phyloP scores from a whole-genome alignment of 2,329 filamentous ascomycete genomes.

The Colletotrichum magnum region DNA sequence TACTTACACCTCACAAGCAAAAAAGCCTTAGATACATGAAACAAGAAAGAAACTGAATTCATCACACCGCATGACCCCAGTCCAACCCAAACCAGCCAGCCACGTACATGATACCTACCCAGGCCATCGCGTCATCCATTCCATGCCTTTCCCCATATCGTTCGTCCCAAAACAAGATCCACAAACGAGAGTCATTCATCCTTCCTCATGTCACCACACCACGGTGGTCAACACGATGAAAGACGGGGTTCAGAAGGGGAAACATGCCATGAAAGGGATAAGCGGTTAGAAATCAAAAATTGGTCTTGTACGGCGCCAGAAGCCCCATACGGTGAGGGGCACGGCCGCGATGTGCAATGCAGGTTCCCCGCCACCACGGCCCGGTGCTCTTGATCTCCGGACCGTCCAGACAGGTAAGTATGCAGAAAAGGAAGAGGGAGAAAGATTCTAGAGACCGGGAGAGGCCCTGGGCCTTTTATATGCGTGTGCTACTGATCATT shows the following conservation, averaged over 20 bases:
- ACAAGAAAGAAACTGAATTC: too few species aligned
- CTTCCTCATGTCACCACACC: conserved; percentile 22
- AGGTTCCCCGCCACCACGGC: conserved; percentile 21
- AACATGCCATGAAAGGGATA: too few species aligned
- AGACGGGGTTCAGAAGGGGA: not conserved
- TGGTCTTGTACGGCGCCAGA: conserved; percentile 8
- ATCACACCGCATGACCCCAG: too few species aligned
- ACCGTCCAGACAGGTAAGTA: conserved; percentile 28
- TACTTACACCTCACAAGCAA: too few species aligned
- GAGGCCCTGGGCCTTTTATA: not conserved
- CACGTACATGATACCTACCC: too few species aligned
- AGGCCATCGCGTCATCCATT: too few species aligned
- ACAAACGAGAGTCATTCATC: not conserved
- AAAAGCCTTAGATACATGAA: too few species aligned
- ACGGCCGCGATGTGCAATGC: conserved; percentile 33
- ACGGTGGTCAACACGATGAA: conserved; percentile 8
- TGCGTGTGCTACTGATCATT: not conserved
- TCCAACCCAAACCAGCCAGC: too few species aligned
- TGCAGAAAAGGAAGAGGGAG: conserved; percentile 1
- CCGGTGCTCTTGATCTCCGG: conserved; percentile 32
- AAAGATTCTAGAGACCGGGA: not conserved
- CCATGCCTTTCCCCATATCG: too few species aligned
- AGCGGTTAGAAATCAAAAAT: conserved; percentile 14
- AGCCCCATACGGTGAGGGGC: conserved; percentile 25
- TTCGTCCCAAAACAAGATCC: not conserved